These are phyloP conservation scores for Globisporangium heterothallicum DNA, from an alignment of 352 stramenopile genomes.

Conservation along the genomic window DNA sequence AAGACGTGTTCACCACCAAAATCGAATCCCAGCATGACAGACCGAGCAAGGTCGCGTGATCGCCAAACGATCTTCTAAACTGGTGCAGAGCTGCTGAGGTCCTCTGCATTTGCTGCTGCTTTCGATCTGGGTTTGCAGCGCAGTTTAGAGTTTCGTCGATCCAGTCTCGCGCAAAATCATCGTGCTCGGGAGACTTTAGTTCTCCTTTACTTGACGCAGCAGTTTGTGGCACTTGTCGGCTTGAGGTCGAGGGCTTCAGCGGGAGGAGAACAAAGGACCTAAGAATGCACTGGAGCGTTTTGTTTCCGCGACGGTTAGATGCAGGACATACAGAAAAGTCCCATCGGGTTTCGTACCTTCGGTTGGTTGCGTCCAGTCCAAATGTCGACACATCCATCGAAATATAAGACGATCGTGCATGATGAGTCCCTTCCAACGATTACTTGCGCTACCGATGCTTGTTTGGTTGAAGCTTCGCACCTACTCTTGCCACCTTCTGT, in stretches of 20 bases:
- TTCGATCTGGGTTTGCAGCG: not conserved
- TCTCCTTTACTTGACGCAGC: not conserved
- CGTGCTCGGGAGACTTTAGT: not conserved
- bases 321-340: not conserved
- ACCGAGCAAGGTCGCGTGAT: slow-evolving; percentile 2
- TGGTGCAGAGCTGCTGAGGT: not conserved
- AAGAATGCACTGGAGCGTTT: not conserved
- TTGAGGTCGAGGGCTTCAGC: no score
- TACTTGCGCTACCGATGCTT: not conserved
- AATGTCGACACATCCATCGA: not conserved
- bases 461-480: not conserved
- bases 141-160: slow-evolving; percentile 1
- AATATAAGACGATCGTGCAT: not conserved
- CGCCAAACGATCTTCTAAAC: slow-evolving; percentile 1
- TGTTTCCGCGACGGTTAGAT: not conserved
- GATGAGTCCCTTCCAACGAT: not conserved
- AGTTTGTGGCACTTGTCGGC: no score
- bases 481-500: not conserved
- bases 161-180: not conserved
- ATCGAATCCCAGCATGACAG: slow-evolving; percentile 22
- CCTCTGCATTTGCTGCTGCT: not conserved
- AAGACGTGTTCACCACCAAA: slow-evolving; percentile 18
- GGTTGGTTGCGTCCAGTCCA: not conserved
- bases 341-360: not conserved
- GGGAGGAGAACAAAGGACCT: not conserved